These are phyloP conservation scores for Alternaria incomplexa DNA, from an alignment of 2,329 filamentous ascomycete species.

Conservation along the genomic window DNA sequence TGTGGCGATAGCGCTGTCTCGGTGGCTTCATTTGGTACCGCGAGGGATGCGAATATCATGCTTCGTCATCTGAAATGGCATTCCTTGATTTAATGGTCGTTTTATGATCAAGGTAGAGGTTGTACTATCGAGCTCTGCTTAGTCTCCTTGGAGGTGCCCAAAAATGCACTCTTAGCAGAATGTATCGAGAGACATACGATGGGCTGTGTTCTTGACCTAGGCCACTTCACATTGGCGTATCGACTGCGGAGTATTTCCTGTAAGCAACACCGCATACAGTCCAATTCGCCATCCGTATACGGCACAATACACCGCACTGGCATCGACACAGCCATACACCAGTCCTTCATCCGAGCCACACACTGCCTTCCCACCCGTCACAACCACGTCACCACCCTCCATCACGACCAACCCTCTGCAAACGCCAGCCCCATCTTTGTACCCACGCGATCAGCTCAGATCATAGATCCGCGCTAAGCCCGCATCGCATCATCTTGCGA, in stretches of 20 bases:
- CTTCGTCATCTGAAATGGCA: no score
- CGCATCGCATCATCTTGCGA: not conserved
- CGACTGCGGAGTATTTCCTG: constrained; percentile 29
- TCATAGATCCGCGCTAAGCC: not conserved
- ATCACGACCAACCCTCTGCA: not conserved
- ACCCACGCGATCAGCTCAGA: not conserved
- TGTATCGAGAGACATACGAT: not conserved
- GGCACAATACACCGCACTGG: not conserved
- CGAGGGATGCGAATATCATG: no score
- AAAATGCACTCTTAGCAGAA: no score
- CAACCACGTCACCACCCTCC: not conserved
- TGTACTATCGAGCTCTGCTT: no score
- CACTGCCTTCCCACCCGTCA: not conserved
- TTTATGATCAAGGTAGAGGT: no score
- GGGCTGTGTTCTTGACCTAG: rapidly evolving
- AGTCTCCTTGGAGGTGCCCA: no score
- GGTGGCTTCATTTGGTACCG: no score
- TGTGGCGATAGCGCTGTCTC: no score
- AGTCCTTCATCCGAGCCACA: not conserved
- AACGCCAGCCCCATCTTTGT: not conserved
- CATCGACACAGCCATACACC: not conserved
- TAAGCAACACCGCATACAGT: not conserved
- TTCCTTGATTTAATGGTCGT: no score
- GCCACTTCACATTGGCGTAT: not conserved
- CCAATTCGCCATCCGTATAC: not conserved